Evolutionary conservation across 2,329 filamentous ascomycete species (phyloP).

Genomic region (Cordyceps fumosorosea): DNA sequence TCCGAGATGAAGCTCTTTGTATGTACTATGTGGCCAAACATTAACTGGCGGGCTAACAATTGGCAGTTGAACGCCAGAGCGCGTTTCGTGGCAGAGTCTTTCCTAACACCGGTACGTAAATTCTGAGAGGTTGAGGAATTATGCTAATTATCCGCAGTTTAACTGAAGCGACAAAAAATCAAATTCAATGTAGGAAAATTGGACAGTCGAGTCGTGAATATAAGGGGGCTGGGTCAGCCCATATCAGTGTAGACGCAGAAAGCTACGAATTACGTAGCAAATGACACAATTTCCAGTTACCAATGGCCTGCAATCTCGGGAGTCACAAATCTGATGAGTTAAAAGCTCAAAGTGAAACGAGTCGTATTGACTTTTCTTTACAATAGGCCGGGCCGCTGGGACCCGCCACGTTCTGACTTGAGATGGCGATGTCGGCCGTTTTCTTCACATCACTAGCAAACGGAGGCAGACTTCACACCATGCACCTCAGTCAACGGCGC

Average conservation of each 20-base stretch:
- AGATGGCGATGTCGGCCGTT: conserved; percentile 7
- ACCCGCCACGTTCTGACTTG: neutral
- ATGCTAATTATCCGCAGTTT: neutral
- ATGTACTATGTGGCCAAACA: conserved; percentile 32
- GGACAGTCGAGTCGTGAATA: neutral
- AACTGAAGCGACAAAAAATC: conserved; percentile 5
- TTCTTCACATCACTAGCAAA: conserved; percentile 2
- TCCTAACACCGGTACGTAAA: conserved; percentile 75
- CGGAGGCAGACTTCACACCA: neutral
- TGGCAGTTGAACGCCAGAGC: conserved; percentile 85
- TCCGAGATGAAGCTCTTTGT: conserved; percentile 99
- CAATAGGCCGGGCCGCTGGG: neutral
- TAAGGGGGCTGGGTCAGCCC: neutral
- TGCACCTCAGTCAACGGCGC: neutral
- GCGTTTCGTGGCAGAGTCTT: conserved; percentile 96
- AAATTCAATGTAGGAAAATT: conserved; percentile 2
- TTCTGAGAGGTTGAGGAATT: no score
- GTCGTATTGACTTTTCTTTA: neutral
- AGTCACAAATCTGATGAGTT: rapidly evolving
- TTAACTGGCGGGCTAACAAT: conserved; percentile 17
- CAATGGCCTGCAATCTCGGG: neutral
- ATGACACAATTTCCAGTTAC: conserved; percentile 1
- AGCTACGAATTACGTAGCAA: conserved; percentile 8
- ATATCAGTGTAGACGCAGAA: neutral
- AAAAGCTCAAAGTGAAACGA: neutral